Evolutionary conservation across 805 yeast genomes (phyloP), one percentile per base, ranked within the genome.

Genomic region (Wickerhamiella dianesei): DNA sequence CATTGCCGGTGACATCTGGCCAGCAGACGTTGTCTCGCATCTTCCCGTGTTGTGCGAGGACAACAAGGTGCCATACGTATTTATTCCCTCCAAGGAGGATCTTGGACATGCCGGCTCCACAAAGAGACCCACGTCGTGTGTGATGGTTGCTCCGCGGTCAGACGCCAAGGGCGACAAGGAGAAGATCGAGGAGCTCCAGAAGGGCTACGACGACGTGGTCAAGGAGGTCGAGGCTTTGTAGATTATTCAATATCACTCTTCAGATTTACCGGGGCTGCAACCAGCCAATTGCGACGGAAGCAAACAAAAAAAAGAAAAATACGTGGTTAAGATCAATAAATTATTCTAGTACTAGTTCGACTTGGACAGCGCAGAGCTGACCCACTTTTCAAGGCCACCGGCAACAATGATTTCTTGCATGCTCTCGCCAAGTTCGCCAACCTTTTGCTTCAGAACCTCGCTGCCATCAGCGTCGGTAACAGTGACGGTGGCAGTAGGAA

Each of bases 361-460:
- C 41, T 37, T 37, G 17, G 17, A 8, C 8, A 48, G 17, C 35
- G 46, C 43, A 20, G 42, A 36, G 40, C 48, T 43, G 49, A 92
- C 96, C 99, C 99, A 92, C 39, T 95, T 94, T 73, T 92, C 99
- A 49, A 92, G 76, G 48, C 99, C 99, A 43, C 98, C 98, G 64
- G 86, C 81, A 53, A 89, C 88, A 54, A 92, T 92, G 59, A 92
- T 92, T 57, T 92, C 98, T 69, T 92, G 99, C 62, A 92, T 73
- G 64, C 88, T 88, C 47, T 87, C 79, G 54, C 98, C 97, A 52
- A 92, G 73, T 65, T 92, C 97, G 50, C 97, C 96, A 43, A 92
- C 97, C 66, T 82, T 83, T 63, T 85, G 94, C 55, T 75, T 75
- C 54, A 89, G 70, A 16, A 88, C 72, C 37, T 80, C 74, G 20